Percentiles rank a stretch among this genome's conserved stretches.
Evolutionary conservation across 2,329 filamentous ascomycete genomes (phyloP).

Genomic region (Talaromyces sp.): DNA sequence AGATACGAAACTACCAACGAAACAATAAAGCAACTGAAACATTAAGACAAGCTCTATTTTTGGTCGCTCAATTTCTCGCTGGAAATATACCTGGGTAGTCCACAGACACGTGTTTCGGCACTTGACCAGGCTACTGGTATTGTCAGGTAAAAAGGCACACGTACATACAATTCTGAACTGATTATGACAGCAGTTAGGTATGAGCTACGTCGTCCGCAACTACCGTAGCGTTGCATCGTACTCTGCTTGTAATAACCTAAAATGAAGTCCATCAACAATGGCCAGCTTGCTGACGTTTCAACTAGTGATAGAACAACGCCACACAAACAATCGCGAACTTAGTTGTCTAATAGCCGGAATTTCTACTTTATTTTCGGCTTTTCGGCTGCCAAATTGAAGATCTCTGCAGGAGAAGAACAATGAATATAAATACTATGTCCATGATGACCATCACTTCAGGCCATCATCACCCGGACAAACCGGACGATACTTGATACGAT

Average conservation of each 20-base stretch:
- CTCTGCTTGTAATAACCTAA: background rate
- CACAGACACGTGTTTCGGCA: background rate
- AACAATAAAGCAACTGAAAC: background rate
- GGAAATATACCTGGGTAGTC: background rate
- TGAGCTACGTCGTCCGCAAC: background rate
- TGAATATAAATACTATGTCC: background rate
- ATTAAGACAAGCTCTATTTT: background rate
- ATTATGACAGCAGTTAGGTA: background rate
- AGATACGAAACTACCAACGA: too few relatives aligned
- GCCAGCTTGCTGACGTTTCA: background rate
- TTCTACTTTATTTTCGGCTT: slow-evolving; percentile 8
- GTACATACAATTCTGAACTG: background rate
- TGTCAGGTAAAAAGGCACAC: too few relatives aligned
- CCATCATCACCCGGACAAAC: background rate
- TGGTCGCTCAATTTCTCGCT: slow-evolving; percentile 7
- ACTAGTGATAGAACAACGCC: background rate
- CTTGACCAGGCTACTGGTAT: background rate
- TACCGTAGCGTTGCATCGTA: background rate
- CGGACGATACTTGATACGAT: background rate
- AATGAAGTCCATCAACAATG: background rate
- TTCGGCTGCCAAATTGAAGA: background rate
- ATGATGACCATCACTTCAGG: background rate
- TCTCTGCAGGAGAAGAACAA: background rate
- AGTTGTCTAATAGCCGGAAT: slow-evolving; percentile 5
- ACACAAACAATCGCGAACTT: background rate